Evolutionary conservation across 306 rosid species (phyloP).

Genomic region (Delonix regia): DNA sequence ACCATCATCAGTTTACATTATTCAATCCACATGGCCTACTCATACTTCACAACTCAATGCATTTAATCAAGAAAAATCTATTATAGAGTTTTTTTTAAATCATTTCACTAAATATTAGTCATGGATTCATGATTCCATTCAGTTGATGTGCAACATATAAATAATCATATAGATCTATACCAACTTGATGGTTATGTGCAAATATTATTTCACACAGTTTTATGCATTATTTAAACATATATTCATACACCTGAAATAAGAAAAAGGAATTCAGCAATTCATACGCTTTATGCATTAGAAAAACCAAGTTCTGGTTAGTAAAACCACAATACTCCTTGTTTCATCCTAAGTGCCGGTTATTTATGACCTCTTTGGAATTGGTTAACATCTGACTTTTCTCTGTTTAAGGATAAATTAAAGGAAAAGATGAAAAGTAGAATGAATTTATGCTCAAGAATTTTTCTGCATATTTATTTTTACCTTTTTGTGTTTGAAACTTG

Average conservation of each 20-base stretch:
- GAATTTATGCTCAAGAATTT: background rate
- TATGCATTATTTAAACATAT: background rate
- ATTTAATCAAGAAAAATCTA: background rate
- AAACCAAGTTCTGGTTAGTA: background rate
- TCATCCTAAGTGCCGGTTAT: background rate
- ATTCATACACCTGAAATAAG: background rate
- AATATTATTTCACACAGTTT: background rate
- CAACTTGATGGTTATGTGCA: background rate
- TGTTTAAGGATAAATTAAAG: too few species aligned
- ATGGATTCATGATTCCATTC: background rate
- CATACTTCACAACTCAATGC: conserved; percentile 21
- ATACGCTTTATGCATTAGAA: background rate
- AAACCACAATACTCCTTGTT: background rate
- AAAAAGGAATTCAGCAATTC: background rate
- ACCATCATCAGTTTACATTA: background rate
- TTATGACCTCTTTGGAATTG: too few species aligned
- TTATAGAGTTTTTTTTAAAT: background rate
- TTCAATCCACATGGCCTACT: background rate
- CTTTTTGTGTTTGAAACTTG: background rate
- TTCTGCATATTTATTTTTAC: background rate
- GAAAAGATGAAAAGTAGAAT: background rate
- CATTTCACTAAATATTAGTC: background rate
- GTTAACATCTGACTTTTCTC: too few species aligned
- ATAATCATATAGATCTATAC: background rate
- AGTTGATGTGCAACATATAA: background rate